Evolutionary conservation across 306 rosid genomes (phyloP).

Genomic region (Ormosia emarginata): DNA sequence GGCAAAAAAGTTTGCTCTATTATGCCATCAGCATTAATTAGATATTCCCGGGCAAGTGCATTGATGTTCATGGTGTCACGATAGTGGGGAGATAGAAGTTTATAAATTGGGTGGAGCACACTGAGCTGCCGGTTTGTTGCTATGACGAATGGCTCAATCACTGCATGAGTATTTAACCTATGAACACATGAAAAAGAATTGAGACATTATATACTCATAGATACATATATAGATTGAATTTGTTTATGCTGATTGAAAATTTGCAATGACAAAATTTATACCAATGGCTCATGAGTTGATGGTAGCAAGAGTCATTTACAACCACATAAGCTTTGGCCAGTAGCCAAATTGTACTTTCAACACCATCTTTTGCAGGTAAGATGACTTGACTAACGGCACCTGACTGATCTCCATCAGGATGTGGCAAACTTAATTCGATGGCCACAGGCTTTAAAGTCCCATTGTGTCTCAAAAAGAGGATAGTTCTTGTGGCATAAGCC

Average conservation of each 20-base stretch:
- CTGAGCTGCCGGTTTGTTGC: conserved; percentile 80
- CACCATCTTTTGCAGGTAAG: conserved; percentile 53
- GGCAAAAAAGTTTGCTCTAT: conserved; percentile 59
- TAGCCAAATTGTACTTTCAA: conserved; percentile 63
- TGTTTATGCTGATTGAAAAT: not conserved
- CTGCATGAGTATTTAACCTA: conserved; percentile 81
- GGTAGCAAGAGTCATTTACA: conserved; percentile 72
- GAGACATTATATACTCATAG: not conserved
- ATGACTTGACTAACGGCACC: conserved; percentile 55
- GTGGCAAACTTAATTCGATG: conserved; percentile 73
- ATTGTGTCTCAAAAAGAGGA: conserved; percentile 53
- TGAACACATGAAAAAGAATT: not conserved
- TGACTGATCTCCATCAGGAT: conserved; percentile 48
- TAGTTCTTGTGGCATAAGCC: conserved; percentile 69
- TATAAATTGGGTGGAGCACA: conserved; percentile 66
- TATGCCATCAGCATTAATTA: conserved; percentile 59
- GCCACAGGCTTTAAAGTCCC: conserved; percentile 73
- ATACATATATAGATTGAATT: not conserved
- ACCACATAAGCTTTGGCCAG: conserved; percentile 78
- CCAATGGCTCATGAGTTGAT: conserved; percentile 89
- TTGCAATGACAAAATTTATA: conserved; percentile 12
- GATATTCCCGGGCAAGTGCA: conserved; percentile 57
- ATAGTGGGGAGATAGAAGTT: conserved; percentile 68
- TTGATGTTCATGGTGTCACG: conserved; percentile 81
- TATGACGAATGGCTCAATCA: conserved; percentile 67